Conservation (phyloP, 1,139 yeast genomes). For the Insectozyma bohioensis region DNA sequence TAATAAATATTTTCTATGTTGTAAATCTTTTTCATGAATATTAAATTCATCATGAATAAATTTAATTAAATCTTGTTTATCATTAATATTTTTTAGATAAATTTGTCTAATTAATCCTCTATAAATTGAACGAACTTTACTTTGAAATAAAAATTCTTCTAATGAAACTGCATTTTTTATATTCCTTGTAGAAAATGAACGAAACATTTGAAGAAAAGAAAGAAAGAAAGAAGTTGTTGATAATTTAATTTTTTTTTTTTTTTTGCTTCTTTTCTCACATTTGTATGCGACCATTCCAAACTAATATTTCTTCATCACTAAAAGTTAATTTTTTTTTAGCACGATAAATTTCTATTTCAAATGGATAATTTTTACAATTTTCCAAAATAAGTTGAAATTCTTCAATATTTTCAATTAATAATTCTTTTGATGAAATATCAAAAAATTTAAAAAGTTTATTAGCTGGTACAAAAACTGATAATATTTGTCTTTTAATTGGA, state of each 20-base stretch:
- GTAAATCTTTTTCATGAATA: conserved; percentile 24
- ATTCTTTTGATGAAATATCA: not conserved
- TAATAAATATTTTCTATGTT: conserved; percentile 40
- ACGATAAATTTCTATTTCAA: conserved; percentile 3
- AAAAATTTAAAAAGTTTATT: not conserved
- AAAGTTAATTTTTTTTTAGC: too few relatives aligned
- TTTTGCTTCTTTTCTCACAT: too few relatives aligned
- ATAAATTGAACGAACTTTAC: conserved; percentile 32
- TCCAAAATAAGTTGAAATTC: not conserved
- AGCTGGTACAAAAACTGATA: too few relatives aligned
- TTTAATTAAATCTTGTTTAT: conserved; percentile 32
- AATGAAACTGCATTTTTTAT: conserved; percentile 25
- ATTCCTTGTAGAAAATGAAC: not conserved
- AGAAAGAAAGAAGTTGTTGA: too few relatives aligned
- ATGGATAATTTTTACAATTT: not conserved
- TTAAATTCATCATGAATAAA: conserved; percentile 39
- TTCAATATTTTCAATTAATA: not conserved
- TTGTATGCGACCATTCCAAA: too few relatives aligned
- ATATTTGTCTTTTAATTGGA: not conserved
- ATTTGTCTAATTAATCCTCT: conserved; percentile 34
- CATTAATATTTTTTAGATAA: conserved; percentile 32
- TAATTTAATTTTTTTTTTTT: too few relatives aligned
- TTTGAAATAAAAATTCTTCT: conserved; percentile 44
- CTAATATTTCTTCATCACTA: too few relatives aligned
- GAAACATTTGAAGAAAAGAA: too few relatives aligned